Conservation (phyloP, 257 asterid genomes). For the Fraxinus quadrangulata region DNA sequence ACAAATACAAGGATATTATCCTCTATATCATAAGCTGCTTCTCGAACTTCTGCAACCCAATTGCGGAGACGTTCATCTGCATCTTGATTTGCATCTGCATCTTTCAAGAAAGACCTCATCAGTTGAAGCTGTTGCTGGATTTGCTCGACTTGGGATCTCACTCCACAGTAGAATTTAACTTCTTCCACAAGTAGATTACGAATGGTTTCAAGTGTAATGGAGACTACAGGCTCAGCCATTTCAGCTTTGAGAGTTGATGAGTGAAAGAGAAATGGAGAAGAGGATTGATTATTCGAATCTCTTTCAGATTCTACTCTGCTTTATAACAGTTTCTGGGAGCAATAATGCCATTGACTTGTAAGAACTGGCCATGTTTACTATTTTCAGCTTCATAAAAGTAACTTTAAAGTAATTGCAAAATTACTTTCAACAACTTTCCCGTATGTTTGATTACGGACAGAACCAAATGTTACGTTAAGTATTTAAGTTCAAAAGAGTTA, state of each 20-base stretch:
- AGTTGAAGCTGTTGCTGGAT: constrained; percentile 35
- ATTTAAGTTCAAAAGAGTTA: neutral
- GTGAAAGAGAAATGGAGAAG: neutral
- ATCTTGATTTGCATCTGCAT: constrained; percentile 39
- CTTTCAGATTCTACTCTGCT: neutral
- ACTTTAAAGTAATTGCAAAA: no score
- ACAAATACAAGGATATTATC: constrained; percentile 36
- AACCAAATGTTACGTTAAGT: no score
- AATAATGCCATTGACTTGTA: neutral
- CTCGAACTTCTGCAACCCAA: constrained; percentile 40
- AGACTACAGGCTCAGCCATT: constrained; percentile 43
- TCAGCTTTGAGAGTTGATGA: neutral
- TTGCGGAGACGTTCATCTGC: constrained; percentile 26
- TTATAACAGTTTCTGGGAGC: neutral
- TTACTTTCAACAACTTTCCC: no score
- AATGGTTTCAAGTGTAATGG: constrained; percentile 30
- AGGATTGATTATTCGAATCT: neutral
- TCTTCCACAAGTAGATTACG: constrained; percentile 31
- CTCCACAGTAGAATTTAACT: constrained; percentile 27
- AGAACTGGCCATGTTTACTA: neutral
- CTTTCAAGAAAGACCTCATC: constrained; percentile 38
- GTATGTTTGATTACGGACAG: no score
- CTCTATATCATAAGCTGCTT: constrained; percentile 44
- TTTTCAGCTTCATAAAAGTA: no score
- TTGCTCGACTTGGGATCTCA: constrained; percentile 34